These are phyloP conservation scores for Prinsepia uniflora DNA, from an alignment of 306 rosid species.

Conservation along the genomic window DNA sequence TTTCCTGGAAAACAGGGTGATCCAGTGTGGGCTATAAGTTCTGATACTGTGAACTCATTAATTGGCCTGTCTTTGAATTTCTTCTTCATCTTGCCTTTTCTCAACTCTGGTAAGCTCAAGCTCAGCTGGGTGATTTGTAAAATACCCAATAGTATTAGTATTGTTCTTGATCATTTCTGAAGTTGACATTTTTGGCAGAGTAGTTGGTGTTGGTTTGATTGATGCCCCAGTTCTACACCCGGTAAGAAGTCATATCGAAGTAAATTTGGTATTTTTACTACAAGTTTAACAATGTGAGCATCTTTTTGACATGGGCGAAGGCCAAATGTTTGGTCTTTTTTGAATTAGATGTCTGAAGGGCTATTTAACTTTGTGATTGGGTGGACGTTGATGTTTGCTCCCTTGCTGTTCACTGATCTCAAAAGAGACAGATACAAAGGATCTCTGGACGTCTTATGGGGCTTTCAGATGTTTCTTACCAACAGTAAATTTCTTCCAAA, in stretches of 20 bases:
- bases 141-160: not conserved
- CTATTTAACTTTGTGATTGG: conserved; percentile 87
- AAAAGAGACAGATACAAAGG: conserved; percentile 63
- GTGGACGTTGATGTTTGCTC: conserved; percentile 95
- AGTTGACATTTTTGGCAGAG: conserved; percentile 50
- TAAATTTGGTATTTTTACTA: not conserved
- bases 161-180: conserved; percentile 32
- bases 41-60: conserved; percentile 66
- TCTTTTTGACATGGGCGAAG: conserved; percentile 17
- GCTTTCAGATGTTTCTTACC: conserved; percentile 90
- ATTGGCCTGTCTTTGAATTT: conserved; percentile 80
- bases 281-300: not conserved
- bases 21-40: conserved; percentile 90
- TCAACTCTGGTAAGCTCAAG: conserved; percentile 61
- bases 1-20: conserved; percentile 60
- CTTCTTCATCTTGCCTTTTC: conserved; percentile 71
- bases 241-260: conserved; percentile 37
- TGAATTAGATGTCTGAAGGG: conserved; percentile 74
- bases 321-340: conserved; percentile 14
- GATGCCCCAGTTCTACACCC: conserved; percentile 96
- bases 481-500: conserved; percentile 52
- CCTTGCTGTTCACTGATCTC: conserved; percentile 70
- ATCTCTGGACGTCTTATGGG: conserved; percentile 72
- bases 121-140: not conserved
- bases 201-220: conserved; percentile 62